These are phyloP conservation scores for Bjerkandera adusta DNA, from an alignment of 1,284 basidiomycete species.

Conservation along the genomic window DNA sequence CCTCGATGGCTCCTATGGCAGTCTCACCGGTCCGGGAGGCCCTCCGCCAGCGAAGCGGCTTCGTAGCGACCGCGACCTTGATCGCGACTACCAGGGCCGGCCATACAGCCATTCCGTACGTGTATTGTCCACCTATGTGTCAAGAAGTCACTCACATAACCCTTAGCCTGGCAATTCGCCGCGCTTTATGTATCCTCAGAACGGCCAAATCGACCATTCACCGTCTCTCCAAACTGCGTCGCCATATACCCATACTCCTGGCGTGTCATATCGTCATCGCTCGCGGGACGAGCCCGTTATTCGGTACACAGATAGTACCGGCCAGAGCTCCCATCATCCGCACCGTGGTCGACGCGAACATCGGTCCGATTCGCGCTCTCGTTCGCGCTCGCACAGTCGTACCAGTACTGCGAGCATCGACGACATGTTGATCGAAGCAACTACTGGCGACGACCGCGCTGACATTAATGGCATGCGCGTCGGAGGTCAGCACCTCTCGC, in stretches of 20 bases:
- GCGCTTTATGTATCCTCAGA: slow-evolving; percentile 19
- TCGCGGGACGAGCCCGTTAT: slow-evolving; percentile 24
- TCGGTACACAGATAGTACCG: slow-evolving; percentile 22
- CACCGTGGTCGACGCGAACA: slow-evolving; percentile 21
- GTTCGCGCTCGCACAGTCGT: slow-evolving; percentile 30
- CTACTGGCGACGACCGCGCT: slow-evolving; percentile 32
- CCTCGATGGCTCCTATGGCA: slow-evolving; percentile 33
- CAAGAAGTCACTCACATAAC: no score
- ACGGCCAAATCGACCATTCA: slow-evolving; percentile 23
- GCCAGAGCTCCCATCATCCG: slow-evolving; percentile 22
- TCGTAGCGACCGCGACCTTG: slow-evolving; percentile 34
- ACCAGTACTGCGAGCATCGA: slow-evolving; percentile 43
- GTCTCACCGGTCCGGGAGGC: slow-evolving; percentile 29
- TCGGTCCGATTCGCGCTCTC: slow-evolving; percentile 20
- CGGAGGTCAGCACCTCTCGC: slow-evolving; percentile 24
- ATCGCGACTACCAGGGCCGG: slow-evolving; percentile 20
- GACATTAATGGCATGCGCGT: slow-evolving; percentile 15
- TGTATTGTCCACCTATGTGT: no score
- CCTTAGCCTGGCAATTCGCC: slow-evolving; percentile 25
- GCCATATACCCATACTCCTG: slow-evolving; percentile 18
- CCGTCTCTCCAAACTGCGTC: slow-evolving; percentile 18
- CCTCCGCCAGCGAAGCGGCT: slow-evolving; percentile 47
- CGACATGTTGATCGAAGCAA: slow-evolving; percentile 61
- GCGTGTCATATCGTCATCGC: slow-evolving; percentile 16
- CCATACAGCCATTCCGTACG: slow-evolving; percentile 27